Base-by-base conservation (phyloP, 805 yeast genomes). In the Wickerhamomyces pijperi region DNA sequence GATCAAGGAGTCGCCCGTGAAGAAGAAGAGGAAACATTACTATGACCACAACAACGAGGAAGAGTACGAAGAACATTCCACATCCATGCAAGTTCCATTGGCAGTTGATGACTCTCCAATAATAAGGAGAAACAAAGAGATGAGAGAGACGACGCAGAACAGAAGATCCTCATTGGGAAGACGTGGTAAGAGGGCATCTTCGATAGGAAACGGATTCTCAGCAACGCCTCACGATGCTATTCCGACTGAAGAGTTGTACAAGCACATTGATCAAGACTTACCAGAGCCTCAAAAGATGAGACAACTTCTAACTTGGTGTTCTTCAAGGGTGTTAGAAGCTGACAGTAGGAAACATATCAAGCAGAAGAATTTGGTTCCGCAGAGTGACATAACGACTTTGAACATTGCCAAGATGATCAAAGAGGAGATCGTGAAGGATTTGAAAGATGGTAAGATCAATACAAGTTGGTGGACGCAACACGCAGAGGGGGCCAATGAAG, bases 251-350 rank as follows among this genome's bases (percentile, higher is more conserved):
- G 77, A 76, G 39, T 75, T 75, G 49, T 75, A 70, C 54, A 80
- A 79, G 50, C 77, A 76, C 49, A 55, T 82, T 25, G 82, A 81
- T 45, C 55, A 63, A 5, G 68, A 70, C 28, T 48, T 78, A 32
- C 83, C 90, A 0, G 88, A 77, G 37, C 86, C 88, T 2, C 81
- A 78, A 47, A 67, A 76, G 45, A 76, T 83, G 80, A 65, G 80
- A 45, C 86, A 80, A 49, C 54, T 83, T 20, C 53, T 82, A 36
- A 63, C 73, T 3, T 82, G 90, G 92, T 74, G 83, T 45, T 65
- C 75, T 25, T 72, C 72, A 43, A 65, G 78, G 47, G 64, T 66
- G 9, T 44, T 51, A 17, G 53, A 54, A 12, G 49, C 47, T 20
- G 53, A 48, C 29, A 46, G 63, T 58, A 37, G 55, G 46, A 32